Percentiles rank a stretch among this genome's conserved stretches.
Conservation (phyloP, 192 early-diverging fungal species). For the Coemansia biformis region DNA sequence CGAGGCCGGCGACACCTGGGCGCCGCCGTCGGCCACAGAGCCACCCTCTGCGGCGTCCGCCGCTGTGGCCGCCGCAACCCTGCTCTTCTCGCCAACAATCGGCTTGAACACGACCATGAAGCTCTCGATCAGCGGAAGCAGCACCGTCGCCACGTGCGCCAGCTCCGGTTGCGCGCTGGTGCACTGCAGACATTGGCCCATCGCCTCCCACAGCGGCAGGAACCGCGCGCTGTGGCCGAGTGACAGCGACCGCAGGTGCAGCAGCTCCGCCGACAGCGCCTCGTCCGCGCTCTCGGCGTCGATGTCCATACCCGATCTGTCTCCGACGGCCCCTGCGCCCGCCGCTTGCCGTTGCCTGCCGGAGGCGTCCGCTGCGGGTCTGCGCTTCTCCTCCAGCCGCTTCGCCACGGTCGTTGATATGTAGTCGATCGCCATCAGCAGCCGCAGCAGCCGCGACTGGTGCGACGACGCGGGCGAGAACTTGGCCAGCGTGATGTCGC, state of each 20-base stretch:
- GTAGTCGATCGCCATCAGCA: slow-evolving; percentile 94
- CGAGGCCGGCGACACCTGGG: slow-evolving; percentile 20
- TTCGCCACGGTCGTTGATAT: slow-evolving; percentile 40
- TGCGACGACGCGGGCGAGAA: slow-evolving; percentile 81
- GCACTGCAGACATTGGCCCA: slow-evolving; percentile 66
- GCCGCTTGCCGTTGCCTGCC: slow-evolving; percentile 20
- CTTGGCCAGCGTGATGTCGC: slow-evolving; percentile 64
- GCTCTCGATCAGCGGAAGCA: slow-evolving; percentile 91
- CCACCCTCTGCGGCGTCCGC: slow-evolving; percentile 16
- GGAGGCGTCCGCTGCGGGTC: not conserved
- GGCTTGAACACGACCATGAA: slow-evolving; percentile 98
- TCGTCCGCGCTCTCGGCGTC: slow-evolving; percentile 11
- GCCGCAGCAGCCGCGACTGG: slow-evolving; percentile 87
- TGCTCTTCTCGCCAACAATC: slow-evolving; percentile 54
- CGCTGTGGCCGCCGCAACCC: not conserved
- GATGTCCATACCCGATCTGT: slow-evolving; percentile 11
- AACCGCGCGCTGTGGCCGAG: slow-evolving; percentile 49
- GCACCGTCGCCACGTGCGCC: slow-evolving; percentile 84
- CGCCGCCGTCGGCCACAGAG: slow-evolving; percentile 1
- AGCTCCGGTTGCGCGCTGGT: slow-evolving; percentile 75
- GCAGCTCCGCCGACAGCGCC: slow-evolving; percentile 18
- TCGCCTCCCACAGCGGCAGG: slow-evolving; percentile 66
- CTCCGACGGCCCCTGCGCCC: slow-evolving; percentile 19
- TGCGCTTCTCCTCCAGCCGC: slow-evolving; percentile 44
- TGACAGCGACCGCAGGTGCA: slow-evolving; percentile 46